Evolutionary conservation across 1,139 yeast species (phyloP), one percentile per base, ranked within the genome.

Genomic region (Zygosaccharomyces pseudobailii): DNA sequence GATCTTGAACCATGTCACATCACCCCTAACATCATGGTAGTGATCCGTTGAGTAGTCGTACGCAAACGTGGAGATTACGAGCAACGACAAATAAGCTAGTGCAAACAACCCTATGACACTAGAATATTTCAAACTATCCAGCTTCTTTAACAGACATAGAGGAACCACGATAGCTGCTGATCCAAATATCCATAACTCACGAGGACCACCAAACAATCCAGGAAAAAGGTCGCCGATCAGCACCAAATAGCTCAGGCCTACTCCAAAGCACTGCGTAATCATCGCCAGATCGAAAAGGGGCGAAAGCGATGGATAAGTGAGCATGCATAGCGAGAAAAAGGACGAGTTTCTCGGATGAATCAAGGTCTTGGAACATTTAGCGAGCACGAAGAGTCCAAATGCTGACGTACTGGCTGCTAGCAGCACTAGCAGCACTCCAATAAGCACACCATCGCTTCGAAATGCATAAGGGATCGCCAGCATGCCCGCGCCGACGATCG

Each of bases 181-280:
- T 1, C 79, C 55, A 3, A 86, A 50, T 32, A 90, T 84, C 85
- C 96, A 92, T 66, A 59, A 56, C 67, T 71, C 58, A 69, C 83
- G 51, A 35, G 50, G 37, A 52, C 70, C 55, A 7, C 63, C 63
- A 66, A 79, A 70, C 42, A 81, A 70, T 40, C 75, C 72, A 5
- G 97, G 97, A 80, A 90, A 83, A 53, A 92, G 73, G 61, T 90
- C 97, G 7, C 96, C 97, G 49, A 89, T 82, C 50, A 92, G 80
- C 36, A 92, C 94, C 53, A 92, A 70, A 59, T 94, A 92, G 46
- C 94, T 83, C 10, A 92, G 80, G 2, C 94, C 92, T 5, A 89
- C 97, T 10, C 98, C 98, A 69, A 87, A 90, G 70, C 95, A 87
- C 66, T 90, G 95, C 48, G 89, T 72, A 22, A 92, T 89, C 63